Evolutionary conservation across 768 basidiomycete genomes (phyloP).

Genomic region (Strobilomyces confusus): DNA sequence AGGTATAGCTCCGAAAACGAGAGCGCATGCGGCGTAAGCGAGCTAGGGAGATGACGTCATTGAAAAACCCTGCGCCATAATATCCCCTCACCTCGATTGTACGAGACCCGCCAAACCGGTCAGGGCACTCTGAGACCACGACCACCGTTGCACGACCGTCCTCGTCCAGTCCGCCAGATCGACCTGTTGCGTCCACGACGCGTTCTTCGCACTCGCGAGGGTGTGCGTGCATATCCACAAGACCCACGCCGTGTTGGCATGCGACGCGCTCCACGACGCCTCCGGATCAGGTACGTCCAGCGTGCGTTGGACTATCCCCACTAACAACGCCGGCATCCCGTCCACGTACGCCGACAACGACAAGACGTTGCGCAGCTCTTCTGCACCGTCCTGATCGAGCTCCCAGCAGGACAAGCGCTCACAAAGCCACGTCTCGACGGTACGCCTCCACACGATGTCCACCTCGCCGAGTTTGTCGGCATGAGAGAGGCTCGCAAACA

Average conservation of each 20-base stretch:
- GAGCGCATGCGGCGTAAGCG: constrained; percentile 21
- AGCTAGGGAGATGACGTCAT: constrained; percentile 8
- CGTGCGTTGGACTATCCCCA: constrained; percentile 41
- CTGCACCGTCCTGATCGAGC: constrained; percentile 38
- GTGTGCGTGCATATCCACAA: constrained; percentile 57
- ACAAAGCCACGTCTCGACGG: constrained; percentile 48
- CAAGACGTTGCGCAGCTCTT: constrained; percentile 53
- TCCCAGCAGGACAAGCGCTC: constrained; percentile 41
- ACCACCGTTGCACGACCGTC: constrained; percentile 48
- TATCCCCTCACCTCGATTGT: constrained; percentile 39
- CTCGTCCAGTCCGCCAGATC: constrained; percentile 50
- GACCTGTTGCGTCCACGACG: constrained; percentile 45
- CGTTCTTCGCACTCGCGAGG: constrained; percentile 36
- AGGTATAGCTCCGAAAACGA: constrained; percentile 51
- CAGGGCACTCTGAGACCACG: constrained; percentile 53
- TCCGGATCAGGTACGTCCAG: constrained; percentile 31
- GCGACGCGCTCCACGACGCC: constrained; percentile 31
- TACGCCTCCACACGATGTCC: constrained; percentile 57
- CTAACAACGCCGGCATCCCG: constrained; percentile 38
- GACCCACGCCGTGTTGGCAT: constrained; percentile 49
- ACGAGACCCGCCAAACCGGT: constrained; percentile 49
- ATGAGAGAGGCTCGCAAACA: constrained; percentile 47
- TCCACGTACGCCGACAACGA: constrained; percentile 51
- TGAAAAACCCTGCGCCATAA: background rate
- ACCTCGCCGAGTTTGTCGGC: constrained; percentile 51